These are phyloP conservation scores for Turritis glabra DNA, from an alignment of 345 rosid species.

Conservation along the genomic window DNA sequence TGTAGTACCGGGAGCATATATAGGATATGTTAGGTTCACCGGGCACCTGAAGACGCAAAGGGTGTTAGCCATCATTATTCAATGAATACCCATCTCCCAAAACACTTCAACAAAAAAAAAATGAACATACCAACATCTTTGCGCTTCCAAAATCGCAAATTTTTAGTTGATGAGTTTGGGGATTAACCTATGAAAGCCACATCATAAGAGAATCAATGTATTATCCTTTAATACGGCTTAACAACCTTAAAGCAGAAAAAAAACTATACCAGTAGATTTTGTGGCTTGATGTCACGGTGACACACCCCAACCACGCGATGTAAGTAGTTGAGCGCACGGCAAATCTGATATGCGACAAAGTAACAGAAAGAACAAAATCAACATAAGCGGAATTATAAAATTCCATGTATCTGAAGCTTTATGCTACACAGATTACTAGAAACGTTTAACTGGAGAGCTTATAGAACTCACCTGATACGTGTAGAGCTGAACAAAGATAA, in stretches of 20 bases:
- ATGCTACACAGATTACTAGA: conserved; percentile 8
- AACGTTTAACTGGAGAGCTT: background rate
- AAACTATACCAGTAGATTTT: conserved; percentile 78
- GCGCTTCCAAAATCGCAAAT: conserved; percentile 99
- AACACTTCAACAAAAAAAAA: background rate
- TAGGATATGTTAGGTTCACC: conserved; percentile 98
- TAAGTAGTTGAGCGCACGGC: conserved; percentile 90
- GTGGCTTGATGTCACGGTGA: conserved; percentile 99
- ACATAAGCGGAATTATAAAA: conserved; percentile 51
- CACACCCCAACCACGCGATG: conserved; percentile 90
- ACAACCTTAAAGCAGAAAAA: background rate
- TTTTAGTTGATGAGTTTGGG: conserved; percentile 83
- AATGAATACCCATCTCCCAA: conserved; percentile 8
- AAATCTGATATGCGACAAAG: conserved; percentile 70
- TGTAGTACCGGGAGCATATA: conserved; percentile 95
- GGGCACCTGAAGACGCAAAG: conserved; percentile 60
- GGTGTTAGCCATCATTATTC: conserved; percentile 6
- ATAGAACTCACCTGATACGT: conserved; percentile 72
- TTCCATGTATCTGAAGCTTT: conserved; percentile 5
- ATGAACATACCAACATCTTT: conserved; percentile 84
- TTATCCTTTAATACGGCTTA: background rate
- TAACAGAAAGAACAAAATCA: conserved; percentile 65
- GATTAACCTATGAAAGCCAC: conserved; percentile 68
- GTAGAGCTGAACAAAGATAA: conserved; percentile 80
- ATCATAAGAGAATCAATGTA: conserved; percentile 14